Base-by-base conservation (phyloP, 768 basidiomycete genomes). In the Boletus subcaerulescens region DNA sequence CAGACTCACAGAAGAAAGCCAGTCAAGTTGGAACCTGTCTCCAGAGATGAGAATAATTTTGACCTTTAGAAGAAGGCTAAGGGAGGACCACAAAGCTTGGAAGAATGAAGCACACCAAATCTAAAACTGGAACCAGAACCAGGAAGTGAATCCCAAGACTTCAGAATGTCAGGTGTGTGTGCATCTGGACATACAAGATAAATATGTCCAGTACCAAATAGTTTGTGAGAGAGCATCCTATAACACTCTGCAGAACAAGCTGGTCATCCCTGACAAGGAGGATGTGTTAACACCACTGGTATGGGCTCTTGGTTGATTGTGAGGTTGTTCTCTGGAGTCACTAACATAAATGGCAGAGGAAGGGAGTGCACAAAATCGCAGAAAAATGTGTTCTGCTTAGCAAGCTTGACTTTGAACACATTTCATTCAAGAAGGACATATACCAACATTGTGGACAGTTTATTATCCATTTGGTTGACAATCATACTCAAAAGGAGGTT, bases 321-420 rank as follows among this genome's bases (percentile, higher is more conserved):
- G 5, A 0, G 12, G 10, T 4, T 35, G 4, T 35, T 13, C 33
- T 14, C 14, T 35, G 33, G 33, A 14, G 13, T 12, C 14, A 4
- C 33, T 11, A 6, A 35, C 5, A 14, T n/a, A 1, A 35, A 35
- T 14, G 4, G 6, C 33, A 35, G 33, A 14, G 5, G 12, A 35
- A 14, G 5, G 33, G 14, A 0, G 1, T 14, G 13, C 13, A 14
- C 3, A 14, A 14, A 3, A 36, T 36, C 8, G 29, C 12, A 15
- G 32, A 31, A 26, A 24, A 12, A 33, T 36, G 3, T 8, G 8
- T 59, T 0, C 1, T 13, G 0, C 13, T 58, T 8, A 5, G 1
- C 1, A 1, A 5, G 0, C 7, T 50, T 0, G 0, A 15, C 1
- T 0, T 43, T 0, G 3, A 50, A 9, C 0, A 33, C 3, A 0